These are phyloP conservation scores for Microcyclospora pomicola DNA, from an alignment of 2,329 filamentous ascomycete genomes.

Conservation along the genomic window DNA sequence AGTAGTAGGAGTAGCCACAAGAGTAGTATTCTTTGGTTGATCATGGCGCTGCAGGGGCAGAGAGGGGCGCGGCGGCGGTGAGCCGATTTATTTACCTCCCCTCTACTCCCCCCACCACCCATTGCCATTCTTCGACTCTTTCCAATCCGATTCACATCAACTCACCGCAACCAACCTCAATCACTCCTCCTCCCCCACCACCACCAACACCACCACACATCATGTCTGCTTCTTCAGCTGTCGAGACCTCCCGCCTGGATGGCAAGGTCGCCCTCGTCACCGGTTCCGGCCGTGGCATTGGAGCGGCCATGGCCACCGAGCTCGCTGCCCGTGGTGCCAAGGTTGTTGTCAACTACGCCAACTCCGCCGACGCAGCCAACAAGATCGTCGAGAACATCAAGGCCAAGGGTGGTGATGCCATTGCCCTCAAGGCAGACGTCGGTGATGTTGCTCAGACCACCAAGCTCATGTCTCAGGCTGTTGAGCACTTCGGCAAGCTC, in stretches of 20 bases:
- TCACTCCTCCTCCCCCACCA: slow-evolving; percentile 1
- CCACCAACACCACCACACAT: slow-evolving; percentile 19
- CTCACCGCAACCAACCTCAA: background rate
- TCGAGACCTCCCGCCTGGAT: slow-evolving; percentile 37
- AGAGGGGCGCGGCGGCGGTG: too few species aligned
- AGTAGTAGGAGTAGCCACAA: too few species aligned
- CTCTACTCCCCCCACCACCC: too few species aligned
- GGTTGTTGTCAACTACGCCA: slow-evolving; percentile 55
- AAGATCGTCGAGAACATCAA: slow-evolving; percentile 54
- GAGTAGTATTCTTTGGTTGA: too few species aligned
- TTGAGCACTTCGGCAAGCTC: slow-evolving; percentile 50
- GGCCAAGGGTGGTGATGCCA: slow-evolving; percentile 46
- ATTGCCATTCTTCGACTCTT: background rate
- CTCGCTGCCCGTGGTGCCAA: slow-evolving; percentile 52
- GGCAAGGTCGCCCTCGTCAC: slow-evolving; percentile 42
- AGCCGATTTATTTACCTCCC: too few species aligned
- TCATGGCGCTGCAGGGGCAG: too few species aligned
- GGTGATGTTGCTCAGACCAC: slow-evolving; percentile 49
- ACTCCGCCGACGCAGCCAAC: slow-evolving; percentile 49
- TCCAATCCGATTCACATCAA: background rate
- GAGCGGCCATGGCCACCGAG: slow-evolving; percentile 51
- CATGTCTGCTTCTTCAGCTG: slow-evolving; percentile 20
- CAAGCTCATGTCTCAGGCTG: slow-evolving; percentile 48
- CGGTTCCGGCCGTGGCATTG: slow-evolving; percentile 49
- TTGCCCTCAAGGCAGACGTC: slow-evolving; percentile 55